phyloP scores from a whole-genome alignment of 208 protist genomes.

The Angomonas desouzai region DNA sequence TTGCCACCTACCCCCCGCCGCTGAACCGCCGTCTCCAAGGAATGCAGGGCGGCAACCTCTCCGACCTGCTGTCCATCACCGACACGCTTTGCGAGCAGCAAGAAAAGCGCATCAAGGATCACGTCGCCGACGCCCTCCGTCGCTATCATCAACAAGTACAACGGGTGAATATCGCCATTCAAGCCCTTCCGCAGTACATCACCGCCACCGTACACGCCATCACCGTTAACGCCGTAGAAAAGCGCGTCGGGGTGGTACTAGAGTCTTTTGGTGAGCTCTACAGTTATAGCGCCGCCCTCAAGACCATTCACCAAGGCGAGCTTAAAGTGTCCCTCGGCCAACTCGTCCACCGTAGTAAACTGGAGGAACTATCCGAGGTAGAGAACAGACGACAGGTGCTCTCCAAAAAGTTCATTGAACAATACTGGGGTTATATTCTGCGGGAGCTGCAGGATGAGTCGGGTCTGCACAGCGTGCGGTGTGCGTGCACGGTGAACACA shows the following conservation, averaged over 20 bases:
- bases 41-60: slow-evolving; percentile 36
- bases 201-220: slow-evolving; percentile 34
- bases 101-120: slow-evolving; percentile 31
- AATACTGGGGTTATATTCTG: slow-evolving; percentile 52
- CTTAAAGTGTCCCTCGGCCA: slow-evolving; percentile 64
- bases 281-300: slow-evolving; percentile 37
- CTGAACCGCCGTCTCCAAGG: slow-evolving; percentile 42
- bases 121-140: slow-evolving; percentile 38
- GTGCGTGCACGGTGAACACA: slow-evolving; percentile 50
- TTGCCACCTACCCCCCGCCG: slow-evolving; percentile 34
- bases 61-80: slow-evolving; percentile 32
- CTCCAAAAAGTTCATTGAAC: slow-evolving; percentile 31
- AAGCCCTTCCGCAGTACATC: slow-evolving; percentile 46
- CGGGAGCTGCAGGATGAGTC: slow-evolving; percentile 78
- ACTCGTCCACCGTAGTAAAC: slow-evolving; percentile 30
- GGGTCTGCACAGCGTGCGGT: slow-evolving; percentile 54
- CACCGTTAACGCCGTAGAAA: slow-evolving; percentile 35
- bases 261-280: slow-evolving; percentile 49
- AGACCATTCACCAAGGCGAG: slow-evolving; percentile 32
- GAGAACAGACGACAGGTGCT: slow-evolving; percentile 41
- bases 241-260: slow-evolving; percentile 49
- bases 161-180: slow-evolving; percentile 48
- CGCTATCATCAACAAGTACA: slow-evolving; percentile 61
- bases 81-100: slow-evolving; percentile 39
- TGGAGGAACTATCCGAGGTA: slow-evolving; percentile 34